These are phyloP conservation scores for Radiomyces spectabilis DNA, from an alignment of 192 early-diverging fungal species.

Conservation along the genomic window DNA sequence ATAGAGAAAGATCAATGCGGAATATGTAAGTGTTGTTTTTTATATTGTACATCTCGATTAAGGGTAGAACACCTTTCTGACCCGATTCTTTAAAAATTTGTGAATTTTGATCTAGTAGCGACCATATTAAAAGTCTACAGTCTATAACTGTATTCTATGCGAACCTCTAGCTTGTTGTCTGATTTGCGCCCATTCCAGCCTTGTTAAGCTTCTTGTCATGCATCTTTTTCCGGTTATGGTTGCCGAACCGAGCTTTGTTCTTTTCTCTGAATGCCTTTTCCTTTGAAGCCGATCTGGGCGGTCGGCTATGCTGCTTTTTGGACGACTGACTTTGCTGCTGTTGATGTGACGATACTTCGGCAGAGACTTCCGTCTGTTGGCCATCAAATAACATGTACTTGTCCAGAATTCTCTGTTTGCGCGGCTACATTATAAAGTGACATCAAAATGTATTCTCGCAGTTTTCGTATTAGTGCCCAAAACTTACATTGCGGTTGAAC, in stretches of 20 bases:
- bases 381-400: slow-evolving; percentile 51
- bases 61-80: no score
- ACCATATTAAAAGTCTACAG: no score
- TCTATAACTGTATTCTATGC: no score
- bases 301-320: slow-evolving; percentile 6
- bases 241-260: slow-evolving; percentile 59
- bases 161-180: no score
- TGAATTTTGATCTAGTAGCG: no score
- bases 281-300: slow-evolving; percentile 16
- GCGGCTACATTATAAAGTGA: slow-evolving; percentile 37
- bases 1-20: no score
- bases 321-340: slow-evolving; percentile 4
- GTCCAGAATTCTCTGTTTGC: slow-evolving; percentile 51
- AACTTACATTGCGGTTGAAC: slow-evolving; percentile 75
- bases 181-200: neutral
- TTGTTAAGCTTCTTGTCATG: slow-evolving; percentile 61
- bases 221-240: slow-evolving; percentile 69
- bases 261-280: slow-evolving; percentile 44
- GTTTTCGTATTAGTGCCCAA: neutral
- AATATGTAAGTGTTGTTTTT: no score
- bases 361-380: slow-evolving; percentile 29
- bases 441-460: neutral
- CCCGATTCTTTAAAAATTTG: no score
- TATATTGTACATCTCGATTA: no score
- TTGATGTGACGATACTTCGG: neutral